These are phyloP conservation scores for Colletotrichum sp. DNA, from an alignment of 2,329 filamentous ascomycete species.

Conservation along the genomic window DNA sequence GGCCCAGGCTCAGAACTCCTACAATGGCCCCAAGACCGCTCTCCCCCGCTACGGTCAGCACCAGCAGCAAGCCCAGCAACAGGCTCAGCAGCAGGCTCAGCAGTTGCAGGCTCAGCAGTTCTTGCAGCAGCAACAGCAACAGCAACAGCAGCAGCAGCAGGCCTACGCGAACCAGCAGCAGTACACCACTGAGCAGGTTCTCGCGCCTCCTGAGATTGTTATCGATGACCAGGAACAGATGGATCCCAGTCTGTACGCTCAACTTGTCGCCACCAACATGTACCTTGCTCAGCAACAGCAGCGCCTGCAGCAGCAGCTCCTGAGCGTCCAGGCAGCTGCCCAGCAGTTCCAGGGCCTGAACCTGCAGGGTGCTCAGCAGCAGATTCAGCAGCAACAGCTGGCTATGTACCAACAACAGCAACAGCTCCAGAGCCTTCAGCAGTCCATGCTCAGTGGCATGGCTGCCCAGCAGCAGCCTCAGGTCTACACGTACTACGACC, in stretches of 20 bases:
- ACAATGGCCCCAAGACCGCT: constrained; percentile 62
- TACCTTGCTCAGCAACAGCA: constrained; percentile 95
- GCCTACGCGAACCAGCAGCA: constrained; percentile 48
- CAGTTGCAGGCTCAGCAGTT: constrained; percentile 18
- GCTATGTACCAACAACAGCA: constrained; percentile 49
- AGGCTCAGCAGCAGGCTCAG: constrained; percentile 15
- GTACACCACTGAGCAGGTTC: constrained; percentile 80
- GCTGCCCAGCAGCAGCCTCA: constrained; percentile 73
- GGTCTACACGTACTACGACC: constrained; percentile 84
- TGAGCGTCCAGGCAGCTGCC: constrained; percentile 80
- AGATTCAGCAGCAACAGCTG: constrained; percentile 52
- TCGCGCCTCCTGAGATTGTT: constrained; percentile 82
- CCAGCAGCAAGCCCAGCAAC: constrained; percentile 26
- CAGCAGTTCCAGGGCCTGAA: constrained; percentile 83
- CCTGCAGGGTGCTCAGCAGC: constrained; percentile 58
- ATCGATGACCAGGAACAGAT: constrained; percentile 76
- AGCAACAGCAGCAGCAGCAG: constrained; percentile 32
- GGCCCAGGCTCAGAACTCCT: constrained; percentile 46
- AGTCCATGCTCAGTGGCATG: constrained; percentile 36
- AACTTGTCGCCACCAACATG: constrained; percentile 88
- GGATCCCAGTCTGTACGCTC: constrained; percentile 86
- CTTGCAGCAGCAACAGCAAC: constrained; percentile 36
- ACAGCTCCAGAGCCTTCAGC: constrained; percentile 49
- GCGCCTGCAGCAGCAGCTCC: constrained; percentile 90
- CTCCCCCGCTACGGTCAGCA: constrained; percentile 51